phyloP scores from a whole-genome alignment of 1,284 basidiomycete species.

The Trametes versicolor region DNA sequence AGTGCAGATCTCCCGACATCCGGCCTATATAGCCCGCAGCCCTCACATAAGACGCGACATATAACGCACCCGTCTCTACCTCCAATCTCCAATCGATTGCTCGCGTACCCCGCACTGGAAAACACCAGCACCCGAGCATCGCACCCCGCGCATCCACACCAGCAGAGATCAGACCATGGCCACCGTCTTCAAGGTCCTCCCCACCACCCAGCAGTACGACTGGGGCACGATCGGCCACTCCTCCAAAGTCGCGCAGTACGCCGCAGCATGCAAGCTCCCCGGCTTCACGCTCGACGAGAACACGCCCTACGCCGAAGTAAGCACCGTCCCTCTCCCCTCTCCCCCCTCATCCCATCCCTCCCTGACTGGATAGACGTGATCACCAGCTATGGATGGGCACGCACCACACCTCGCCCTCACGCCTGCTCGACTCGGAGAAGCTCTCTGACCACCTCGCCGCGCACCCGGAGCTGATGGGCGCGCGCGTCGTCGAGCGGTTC shows the following conservation, averaged over 20 bases:
- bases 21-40: neutral
- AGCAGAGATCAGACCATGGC: conserved; percentile 24
- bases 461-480: conserved; percentile 77
- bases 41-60: neutral
- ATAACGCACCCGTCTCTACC: neutral
- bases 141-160: neutral
- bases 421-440: conserved; percentile 43
- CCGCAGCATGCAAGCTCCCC: conserved; percentile 50
- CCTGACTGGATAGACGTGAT: conserved; percentile 23
- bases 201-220: conserved; percentile 77
- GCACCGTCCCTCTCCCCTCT: conserved; percentile 30
- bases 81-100: neutral
- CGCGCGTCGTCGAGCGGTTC: conserved; percentile 69
- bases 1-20: neutral
- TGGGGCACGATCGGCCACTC: conserved; percentile 74
- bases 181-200: conserved; percentile 72
- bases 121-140: neutral
- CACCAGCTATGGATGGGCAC: conserved; percentile 98
- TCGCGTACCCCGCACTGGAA: neutral
- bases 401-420: conserved; percentile 89
- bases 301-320: conserved; percentile 73
- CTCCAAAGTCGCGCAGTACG: conserved; percentile 73
- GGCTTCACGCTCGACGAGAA: conserved; percentile 61
- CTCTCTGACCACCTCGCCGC: conserved; percentile 73
- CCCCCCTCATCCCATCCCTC: neutral